Evolutionary conservation across 228 moss, liverwort and hornwort genomes (phyloP).

Genomic region (Sphagnum fallax): DNA sequence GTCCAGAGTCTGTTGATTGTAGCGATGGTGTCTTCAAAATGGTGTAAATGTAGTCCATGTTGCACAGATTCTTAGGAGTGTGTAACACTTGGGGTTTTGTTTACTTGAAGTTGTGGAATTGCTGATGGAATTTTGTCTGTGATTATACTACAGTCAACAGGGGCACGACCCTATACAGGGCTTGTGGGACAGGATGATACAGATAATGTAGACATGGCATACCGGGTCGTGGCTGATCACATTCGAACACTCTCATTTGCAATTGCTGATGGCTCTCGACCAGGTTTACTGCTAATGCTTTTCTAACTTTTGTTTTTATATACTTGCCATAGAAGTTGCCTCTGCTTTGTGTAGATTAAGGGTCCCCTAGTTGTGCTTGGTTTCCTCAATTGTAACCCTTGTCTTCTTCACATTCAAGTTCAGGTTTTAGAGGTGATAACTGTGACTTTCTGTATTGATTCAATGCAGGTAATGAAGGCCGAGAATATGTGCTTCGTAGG

Average conservation of each 20-base stretch:
- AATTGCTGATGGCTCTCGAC: conserved; percentile 58
- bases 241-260: conserved; percentile 62
- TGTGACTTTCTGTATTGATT: not conserved
- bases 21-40: too few relatives aligned
- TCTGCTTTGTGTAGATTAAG: too few relatives aligned
- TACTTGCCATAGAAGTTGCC: too few relatives aligned
- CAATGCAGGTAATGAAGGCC: conserved; percentile 54
- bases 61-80: too few relatives aligned
- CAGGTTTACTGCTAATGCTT: conserved; percentile 18
- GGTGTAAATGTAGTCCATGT: too few relatives aligned
- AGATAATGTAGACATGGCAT: conserved; percentile 59
- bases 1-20: too few relatives aligned
- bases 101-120: not conserved
- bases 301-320: not conserved
- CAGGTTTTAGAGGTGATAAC: not conserved
- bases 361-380: too few relatives aligned
- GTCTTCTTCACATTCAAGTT: too few relatives aligned
- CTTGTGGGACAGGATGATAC: conserved; percentile 51
- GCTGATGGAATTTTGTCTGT: too few relatives aligned
- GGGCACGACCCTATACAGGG: conserved; percentile 44
- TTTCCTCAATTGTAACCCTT: too few relatives aligned
- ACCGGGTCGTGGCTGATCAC: conserved; percentile 59
- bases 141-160: conserved; percentile 24
- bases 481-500: conserved; percentile 54
- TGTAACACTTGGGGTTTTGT: too few relatives aligned